Percentiles rank a stretch among this genome's conserved stretches.
phyloP scores from a whole-genome alignment of 768 basidiomycete species.

The Sarcodon aspratus region DNA sequence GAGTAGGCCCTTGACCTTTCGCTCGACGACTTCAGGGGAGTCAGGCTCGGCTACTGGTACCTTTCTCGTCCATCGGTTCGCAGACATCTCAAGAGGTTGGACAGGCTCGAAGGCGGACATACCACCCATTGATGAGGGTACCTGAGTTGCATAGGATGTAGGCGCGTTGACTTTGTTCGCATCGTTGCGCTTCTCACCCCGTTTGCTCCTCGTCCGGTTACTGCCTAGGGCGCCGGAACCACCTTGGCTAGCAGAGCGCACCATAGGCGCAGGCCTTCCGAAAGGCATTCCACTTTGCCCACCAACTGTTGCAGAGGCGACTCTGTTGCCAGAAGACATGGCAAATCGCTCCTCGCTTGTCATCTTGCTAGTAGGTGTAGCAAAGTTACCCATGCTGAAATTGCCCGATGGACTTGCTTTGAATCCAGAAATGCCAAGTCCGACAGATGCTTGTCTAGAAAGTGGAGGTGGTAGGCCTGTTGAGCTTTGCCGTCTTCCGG shows the following conservation, averaged over 20 bases:
- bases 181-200: constrained; percentile 70
- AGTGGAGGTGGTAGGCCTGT: constrained; percentile 28
- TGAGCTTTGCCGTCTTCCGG: constrained; percentile 42
- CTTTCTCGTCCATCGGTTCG: constrained; percentile 76
- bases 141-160: constrained; percentile 11
- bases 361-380: constrained; percentile 46
- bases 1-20: constrained; percentile 83
- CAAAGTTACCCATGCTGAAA: constrained; percentile 58
- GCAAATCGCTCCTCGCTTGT: constrained; percentile 63
- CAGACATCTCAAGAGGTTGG: constrained; percentile 65
- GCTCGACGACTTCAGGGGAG: constrained; percentile 79
- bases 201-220: constrained; percentile 67
- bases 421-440: constrained; percentile 29
- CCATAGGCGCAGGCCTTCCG: constrained; percentile 42
- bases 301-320: constrained; percentile 43
- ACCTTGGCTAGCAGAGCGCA: constrained; percentile 44
- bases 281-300: constrained; percentile 35
- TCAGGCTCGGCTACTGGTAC: constrained; percentile 40
- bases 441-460: constrained; percentile 35
- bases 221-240: constrained; percentile 37
- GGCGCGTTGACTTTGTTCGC: constrained; percentile 29
- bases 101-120: constrained; percentile 45
- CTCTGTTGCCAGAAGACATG: constrained; percentile 31
- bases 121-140: constrained; percentile 24
- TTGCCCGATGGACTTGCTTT: constrained; percentile 24